phyloP scores from a whole-genome alignment of 805 yeast genomes.

The Yamadazyma nakazawae region DNA sequence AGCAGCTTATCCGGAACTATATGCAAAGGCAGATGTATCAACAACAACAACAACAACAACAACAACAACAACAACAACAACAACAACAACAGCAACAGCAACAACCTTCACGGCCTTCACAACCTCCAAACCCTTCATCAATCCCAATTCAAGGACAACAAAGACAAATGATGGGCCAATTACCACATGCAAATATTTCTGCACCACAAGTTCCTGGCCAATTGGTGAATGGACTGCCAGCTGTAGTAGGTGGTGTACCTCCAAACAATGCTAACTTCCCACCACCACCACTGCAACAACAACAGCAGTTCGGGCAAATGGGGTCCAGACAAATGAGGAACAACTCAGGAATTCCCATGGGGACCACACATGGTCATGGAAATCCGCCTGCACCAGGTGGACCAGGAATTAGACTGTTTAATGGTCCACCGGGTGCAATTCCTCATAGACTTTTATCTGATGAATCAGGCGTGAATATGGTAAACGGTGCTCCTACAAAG shows the following conservation, averaged over 20 bases:
- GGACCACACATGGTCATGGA: neutral
- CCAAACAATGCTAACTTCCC: neutral
- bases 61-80: slow-evolving; percentile 13
- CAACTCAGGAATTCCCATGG: neutral
- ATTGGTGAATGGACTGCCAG: neutral
- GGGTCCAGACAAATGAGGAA: neutral
- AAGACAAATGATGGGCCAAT: slow-evolving; percentile 1
- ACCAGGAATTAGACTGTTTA: neutral
- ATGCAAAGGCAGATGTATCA: slow-evolving; percentile 31
- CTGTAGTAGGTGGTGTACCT: neutral
- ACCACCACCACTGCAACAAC: slow-evolving; percentile 1
- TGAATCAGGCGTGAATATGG: neutral
- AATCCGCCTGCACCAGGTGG: neutral
- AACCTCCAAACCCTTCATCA: slow-evolving; percentile 12
- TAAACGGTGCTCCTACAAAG: neutral
- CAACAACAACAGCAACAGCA: slow-evolving; percentile 9
- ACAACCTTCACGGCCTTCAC: neutral
- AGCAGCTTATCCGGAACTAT: slow-evolving; percentile 37
- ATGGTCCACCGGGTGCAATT: neutral
- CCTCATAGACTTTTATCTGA: neutral
- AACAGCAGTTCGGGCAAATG: slow-evolving; percentile 1
- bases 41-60: slow-evolving; percentile 16
- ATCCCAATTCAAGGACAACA: slow-evolving; percentile 1
- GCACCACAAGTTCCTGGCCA: neutral
- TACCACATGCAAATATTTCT: neutral